Evolutionary conservation across 805 yeast species (phyloP).

Genomic region (Metschnikowia arizonensis): DNA sequence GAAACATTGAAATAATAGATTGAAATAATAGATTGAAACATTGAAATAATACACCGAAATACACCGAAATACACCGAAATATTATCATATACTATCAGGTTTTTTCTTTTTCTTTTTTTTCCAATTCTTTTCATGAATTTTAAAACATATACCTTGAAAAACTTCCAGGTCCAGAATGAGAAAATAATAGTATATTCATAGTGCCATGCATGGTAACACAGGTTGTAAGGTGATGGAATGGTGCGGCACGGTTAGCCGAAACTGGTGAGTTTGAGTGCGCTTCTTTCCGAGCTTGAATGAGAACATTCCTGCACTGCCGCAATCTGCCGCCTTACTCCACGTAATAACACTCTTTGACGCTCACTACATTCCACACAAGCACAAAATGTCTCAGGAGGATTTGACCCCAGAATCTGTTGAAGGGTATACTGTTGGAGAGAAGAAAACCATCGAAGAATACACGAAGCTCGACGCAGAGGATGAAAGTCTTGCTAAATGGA

Average conservation of each 20-base stretch:
- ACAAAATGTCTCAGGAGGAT: conserved; percentile 37
- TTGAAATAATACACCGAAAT: too few relatives aligned
- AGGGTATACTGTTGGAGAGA: conserved; percentile 60
- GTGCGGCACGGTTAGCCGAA: conserved; percentile 4
- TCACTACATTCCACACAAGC: not conserved
- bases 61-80: too few relatives aligned
- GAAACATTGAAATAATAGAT: too few relatives aligned
- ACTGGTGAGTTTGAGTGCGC: not conserved
- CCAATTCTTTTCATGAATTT: too few relatives aligned
- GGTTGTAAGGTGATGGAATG: conserved; percentile 2
- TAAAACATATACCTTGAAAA: too few relatives aligned
- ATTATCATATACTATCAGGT: too few relatives aligned
- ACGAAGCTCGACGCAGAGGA: conserved; percentile 82
- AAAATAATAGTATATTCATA: too few relatives aligned
- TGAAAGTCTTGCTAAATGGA: conserved; percentile 88
- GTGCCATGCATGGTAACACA: not conserved
- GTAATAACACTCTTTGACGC: not conserved
- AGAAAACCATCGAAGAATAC: conserved; percentile 82
- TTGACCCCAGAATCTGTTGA: conserved; percentile 58
- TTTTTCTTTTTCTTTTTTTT: too few relatives aligned
- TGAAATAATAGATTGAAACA: too few relatives aligned
- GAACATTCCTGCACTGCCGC: conserved; percentile 5
- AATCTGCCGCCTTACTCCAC: conserved; percentile 2
- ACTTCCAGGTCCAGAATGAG: too few relatives aligned
- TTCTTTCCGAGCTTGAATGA: not conserved